Base-by-base conservation (phyloP, 2,329 filamentous ascomycete species). In the Pseudocercospora vitis region DNA sequence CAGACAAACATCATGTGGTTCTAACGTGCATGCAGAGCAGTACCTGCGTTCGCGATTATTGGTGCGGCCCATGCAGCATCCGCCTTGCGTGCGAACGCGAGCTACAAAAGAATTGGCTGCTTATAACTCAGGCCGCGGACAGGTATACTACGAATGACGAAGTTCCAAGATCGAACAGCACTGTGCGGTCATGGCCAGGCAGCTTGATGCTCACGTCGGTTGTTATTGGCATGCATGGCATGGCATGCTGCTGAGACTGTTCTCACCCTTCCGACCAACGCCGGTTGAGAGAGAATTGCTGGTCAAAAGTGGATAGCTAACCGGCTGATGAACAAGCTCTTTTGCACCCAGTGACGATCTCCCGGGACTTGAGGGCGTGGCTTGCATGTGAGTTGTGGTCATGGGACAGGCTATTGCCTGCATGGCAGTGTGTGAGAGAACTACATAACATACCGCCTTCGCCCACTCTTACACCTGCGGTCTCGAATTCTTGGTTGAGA, bases 321-420 rank as follows among this genome's bases (percentile, higher is more conserved):
- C 24, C 45, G n/a, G n/a, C n/a, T n/a, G n/a, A n/a, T n/a, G n/a
- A n/a, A n/a, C n/a, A n/a, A n/a, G n/a, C n/a, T n/a, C 37, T 23
- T 26, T 29, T 37, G 32, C 21, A 29, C 45, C 29, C 29, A 48
- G 31, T 48, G 45, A 37, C 45, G 45, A 48, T 48, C 45, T 5
- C 14, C 45, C 45, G 45, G 45, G 31, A 37, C 45, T 48, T 48
- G n/a, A 14, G 14, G 37, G 45, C 45, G 29, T 37, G 45, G 45
- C 45, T 48, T 48, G 45, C 45, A 48, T 37, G 45, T 48, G 45
- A 37, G 26, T 24, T 24, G 29, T 48, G 16, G 45, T 48, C 45
- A 48, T 48, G 45, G 29, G 45, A 12, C 18, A 28, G 31, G 14
- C 45, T 24, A 23, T 18, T 12, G 35, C 24, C 28, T 19, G 42